Percentiles rank a stretch among this genome's conserved stretches.
phyloP scores from a whole-genome alignment of 140 eudicot genomes.

The Anethum foeniculum region DNA sequence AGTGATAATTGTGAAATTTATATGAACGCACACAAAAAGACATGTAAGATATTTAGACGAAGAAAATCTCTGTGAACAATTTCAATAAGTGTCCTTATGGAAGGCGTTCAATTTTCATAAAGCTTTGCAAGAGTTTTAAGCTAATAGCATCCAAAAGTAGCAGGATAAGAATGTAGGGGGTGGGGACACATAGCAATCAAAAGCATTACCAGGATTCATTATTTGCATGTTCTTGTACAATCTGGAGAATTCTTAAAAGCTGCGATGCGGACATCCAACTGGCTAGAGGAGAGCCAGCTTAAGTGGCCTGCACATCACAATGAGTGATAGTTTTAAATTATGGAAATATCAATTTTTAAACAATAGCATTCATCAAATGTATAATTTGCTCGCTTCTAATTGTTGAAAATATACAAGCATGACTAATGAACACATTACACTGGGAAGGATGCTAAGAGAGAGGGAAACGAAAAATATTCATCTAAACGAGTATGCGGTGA shows the following conservation, averaged over 20 bases:
- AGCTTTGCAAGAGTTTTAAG: background rate
- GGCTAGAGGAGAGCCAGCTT: constrained; percentile 9
- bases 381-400: background rate
- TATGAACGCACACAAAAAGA: background rate
- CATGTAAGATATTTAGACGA: background rate
- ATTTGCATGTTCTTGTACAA: constrained; percentile 30
- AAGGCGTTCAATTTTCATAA: background rate
- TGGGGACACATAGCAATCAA: background rate
- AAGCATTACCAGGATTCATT: constrained; percentile 32
- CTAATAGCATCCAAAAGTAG: background rate
- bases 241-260: constrained; percentile 49
- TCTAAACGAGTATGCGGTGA: background rate
- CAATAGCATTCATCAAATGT: background rate
- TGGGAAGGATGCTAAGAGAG: background rate
- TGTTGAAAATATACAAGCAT: background rate
- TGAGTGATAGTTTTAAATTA: background rate
- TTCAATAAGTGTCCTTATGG: background rate
- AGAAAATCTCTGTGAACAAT: background rate
- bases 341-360: background rate
- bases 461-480: background rate
- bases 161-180: background rate
- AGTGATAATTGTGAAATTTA: background rate
- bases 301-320: constrained; percentile 14
- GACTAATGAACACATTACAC: background rate
- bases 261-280: constrained; percentile 58